Evolutionary conservation across 2,329 filamentous ascomycete genomes (phyloP).

Genomic region (Thermochaetoides dissita): DNA sequence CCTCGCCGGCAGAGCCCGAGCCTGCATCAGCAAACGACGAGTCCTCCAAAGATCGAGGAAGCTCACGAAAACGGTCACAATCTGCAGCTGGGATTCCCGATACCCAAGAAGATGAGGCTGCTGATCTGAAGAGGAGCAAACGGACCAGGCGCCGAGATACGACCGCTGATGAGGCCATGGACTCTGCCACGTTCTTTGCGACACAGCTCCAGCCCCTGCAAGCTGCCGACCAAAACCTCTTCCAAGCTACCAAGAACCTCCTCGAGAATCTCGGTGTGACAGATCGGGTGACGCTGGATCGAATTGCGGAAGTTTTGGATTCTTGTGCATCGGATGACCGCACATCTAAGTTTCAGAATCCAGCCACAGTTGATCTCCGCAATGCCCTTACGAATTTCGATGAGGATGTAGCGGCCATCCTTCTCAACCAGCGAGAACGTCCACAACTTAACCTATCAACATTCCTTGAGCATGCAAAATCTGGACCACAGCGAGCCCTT

Average conservation of each 20-base stretch:
- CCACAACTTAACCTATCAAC: slow-evolving; percentile 41
- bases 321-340: slow-evolving; percentile 38
- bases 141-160: slow-evolving; percentile 48
- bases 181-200: slow-evolving; percentile 37
- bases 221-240: slow-evolving; percentile 41
- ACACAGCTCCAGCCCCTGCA: slow-evolving; percentile 43
- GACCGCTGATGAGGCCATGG: slow-evolving; percentile 37
- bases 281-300: slow-evolving; percentile 31
- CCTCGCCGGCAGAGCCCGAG: slow-evolving; percentile 4
- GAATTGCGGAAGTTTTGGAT: slow-evolving; percentile 37
- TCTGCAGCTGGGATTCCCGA: slow-evolving; percentile 46
- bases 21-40: background rate
- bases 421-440: slow-evolving; percentile 39
- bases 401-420: slow-evolving; percentile 37
- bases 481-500: slow-evolving; percentile 34
- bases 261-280: slow-evolving; percentile 41
- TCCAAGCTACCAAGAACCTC: slow-evolving; percentile 40
- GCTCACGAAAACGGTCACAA: slow-evolving; percentile 47
- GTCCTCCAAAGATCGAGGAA: slow-evolving; percentile 19
- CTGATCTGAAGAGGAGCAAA: slow-evolving; percentile 49
- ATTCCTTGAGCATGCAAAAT: slow-evolving; percentile 50
- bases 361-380: slow-evolving; percentile 35
- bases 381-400: slow-evolving; percentile 35
- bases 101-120: slow-evolving; percentile 40
- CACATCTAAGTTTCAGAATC: slow-evolving; percentile 31